Evolutionary conservation across 2,329 filamentous ascomycete species (phyloP), one percentile per base, ranked within the genome.

Genomic region (Phaeosphaeriaceae sp.): DNA sequence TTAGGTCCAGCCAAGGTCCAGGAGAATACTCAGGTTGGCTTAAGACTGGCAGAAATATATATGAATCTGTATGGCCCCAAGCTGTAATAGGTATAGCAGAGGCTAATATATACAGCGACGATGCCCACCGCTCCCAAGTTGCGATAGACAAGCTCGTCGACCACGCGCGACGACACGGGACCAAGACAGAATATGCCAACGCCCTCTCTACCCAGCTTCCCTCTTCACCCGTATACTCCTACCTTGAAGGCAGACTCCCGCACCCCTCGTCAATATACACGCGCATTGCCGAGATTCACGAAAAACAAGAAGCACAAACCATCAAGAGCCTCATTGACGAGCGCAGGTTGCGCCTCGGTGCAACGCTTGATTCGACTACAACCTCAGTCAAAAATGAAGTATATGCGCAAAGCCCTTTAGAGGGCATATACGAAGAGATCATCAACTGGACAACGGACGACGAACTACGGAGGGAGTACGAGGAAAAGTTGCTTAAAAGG

Each of bases 371-470:
- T 33, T 88, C 94, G 53, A 93, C 97, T 17, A 96, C 89, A 0
- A 72, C 84, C 2, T 90, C 97, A 52, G 94, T 96, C 40, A 96
- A 93, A 71, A 82, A 87, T 29, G 94, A 99, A 71, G 87, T 97
- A 1, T 87, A 90, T 58, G 79, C 78, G 23, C 81, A 84, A 52
- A 96, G 91, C 72, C 81, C 86, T 50, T 76, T 99, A n/a, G 91
- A 92, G 63, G 77, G 85, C 29, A 76, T 96, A 37, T 97, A 96
- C 68, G 84, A 85, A 48, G 83, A 91, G 42, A 81, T 97, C 42
- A 92, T 97, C 66, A 87, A 96, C 68, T 99, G 94, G 94, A 87
- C 88, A 8, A 84, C 79, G 48, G 91, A 97, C 63, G 94, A 99
- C 66, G 90, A 93, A 17, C 71, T 91, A 28, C 84, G 94, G 37